Conservation (phyloP, 768 basidiomycete genomes). For the Pulveroboletus sp. region DNA sequence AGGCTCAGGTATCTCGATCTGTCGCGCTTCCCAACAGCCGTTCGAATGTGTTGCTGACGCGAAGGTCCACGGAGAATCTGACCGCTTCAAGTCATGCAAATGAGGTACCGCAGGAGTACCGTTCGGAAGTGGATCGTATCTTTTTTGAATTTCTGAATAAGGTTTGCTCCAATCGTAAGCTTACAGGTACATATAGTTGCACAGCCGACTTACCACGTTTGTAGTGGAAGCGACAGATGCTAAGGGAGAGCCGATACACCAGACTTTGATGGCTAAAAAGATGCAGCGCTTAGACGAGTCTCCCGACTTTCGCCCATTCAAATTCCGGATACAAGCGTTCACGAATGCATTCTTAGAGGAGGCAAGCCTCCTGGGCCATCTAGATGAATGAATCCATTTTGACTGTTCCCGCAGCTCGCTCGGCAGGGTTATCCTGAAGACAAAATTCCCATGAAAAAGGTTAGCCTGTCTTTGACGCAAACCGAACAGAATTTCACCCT, state of each 20-base stretch:
- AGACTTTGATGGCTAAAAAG: constrained; percentile 97
- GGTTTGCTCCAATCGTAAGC: constrained; percentile 85
- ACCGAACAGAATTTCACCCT: constrained; percentile 8
- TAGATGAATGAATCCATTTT: constrained; percentile 1
- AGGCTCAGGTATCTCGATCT: constrained; percentile 19
- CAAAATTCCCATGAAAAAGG: constrained; percentile 96
- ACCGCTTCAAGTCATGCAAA: constrained; percentile 36
- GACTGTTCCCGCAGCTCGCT: constrained; percentile 52
- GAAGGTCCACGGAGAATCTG: constrained; percentile 26
- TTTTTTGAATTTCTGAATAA: constrained; percentile 87
- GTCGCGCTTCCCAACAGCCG: constrained; percentile 12
- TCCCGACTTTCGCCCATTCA: constrained; percentile 95
- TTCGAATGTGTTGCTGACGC: constrained; percentile 13
- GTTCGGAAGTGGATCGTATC: constrained; percentile 78
- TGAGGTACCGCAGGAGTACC: constrained; percentile 79
- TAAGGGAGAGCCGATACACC: constrained; percentile 96
- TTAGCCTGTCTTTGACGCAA: constrained; percentile 31
- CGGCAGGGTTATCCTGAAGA: constrained; percentile 87
- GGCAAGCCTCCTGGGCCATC: constrained; percentile 37
- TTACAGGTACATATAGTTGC: constrained; percentile 6
- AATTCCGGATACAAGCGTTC: constrained; percentile 98
- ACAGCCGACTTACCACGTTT: constrained; percentile 17
- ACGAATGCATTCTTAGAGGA: constrained; percentile 94
- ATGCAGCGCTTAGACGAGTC: constrained; percentile 98
- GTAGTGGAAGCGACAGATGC: constrained; percentile 88